A percentile compares a stretch with the other conserved stretches of the same genome.
Conservation (phyloP, 192 early-diverging fungal genomes). For the Rhizophagus clarus region DNA sequence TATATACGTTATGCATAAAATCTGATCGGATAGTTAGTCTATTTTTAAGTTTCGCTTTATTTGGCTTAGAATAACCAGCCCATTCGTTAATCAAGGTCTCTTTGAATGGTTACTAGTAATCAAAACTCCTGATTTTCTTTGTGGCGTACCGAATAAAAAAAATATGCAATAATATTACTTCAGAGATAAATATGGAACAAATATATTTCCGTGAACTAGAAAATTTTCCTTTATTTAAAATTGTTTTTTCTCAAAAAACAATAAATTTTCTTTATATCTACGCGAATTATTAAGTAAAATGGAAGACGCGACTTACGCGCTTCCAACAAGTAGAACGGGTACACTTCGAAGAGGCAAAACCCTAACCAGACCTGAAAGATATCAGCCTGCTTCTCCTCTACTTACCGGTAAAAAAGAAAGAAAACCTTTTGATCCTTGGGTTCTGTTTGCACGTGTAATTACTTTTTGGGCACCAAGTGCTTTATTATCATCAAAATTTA, state of each 20-base stretch:
- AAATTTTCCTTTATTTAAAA: too few species aligned
- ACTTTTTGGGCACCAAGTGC: constrained; percentile 62
- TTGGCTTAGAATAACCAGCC: too few species aligned
- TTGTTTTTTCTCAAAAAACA: not conserved
- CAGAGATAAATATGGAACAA: too few species aligned
- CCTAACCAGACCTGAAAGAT: constrained; percentile 69
- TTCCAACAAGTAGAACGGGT: constrained; percentile 26
- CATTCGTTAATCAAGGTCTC: too few species aligned
- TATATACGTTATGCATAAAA: too few species aligned
- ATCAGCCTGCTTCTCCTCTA: constrained; percentile 66
- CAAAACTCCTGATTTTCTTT: too few species aligned
- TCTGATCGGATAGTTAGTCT: too few species aligned
- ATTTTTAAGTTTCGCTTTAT: too few species aligned
- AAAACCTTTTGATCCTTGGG: constrained; percentile 53
- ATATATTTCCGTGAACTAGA: too few species aligned
- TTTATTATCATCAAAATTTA: constrained; percentile 52
- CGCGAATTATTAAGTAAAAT: not conserved
- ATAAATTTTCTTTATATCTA: not conserved
- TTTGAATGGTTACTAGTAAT: too few species aligned
- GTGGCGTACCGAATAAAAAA: too few species aligned
- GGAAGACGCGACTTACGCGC: constrained; percentile 4
- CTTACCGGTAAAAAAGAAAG: constrained; percentile 60
- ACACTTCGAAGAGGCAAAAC: constrained; percentile 72
- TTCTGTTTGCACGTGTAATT: constrained; percentile 57
- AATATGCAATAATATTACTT: too few species aligned